Evolutionary conservation across 1,284 basidiomycete species (phyloP).

Genomic region (Tetrapyrgos nigripes): DNA sequence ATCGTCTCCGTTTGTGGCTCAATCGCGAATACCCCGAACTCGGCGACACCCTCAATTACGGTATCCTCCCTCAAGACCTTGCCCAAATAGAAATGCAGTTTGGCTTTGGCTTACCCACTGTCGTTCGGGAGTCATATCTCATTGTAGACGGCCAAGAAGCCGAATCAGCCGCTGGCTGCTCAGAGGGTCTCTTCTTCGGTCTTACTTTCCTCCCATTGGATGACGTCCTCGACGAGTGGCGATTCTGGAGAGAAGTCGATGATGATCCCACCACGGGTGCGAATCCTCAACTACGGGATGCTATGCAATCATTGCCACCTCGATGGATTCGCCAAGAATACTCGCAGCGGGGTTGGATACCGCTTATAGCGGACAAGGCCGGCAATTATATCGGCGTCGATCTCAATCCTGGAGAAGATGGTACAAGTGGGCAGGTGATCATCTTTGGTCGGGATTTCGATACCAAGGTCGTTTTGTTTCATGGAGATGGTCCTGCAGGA

Average conservation of each 20-base stretch:
- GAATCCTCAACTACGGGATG: constrained; percentile 71
- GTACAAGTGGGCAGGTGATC: constrained; percentile 91
- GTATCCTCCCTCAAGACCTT: constrained; percentile 78
- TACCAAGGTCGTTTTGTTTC: constrained; percentile 94
- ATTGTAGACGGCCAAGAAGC: constrained; percentile 88
- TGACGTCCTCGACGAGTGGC: constrained; percentile 91
- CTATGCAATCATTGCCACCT: constrained; percentile 91
- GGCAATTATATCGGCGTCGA: constrained; percentile 99
- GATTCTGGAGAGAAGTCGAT: constrained; percentile 93
- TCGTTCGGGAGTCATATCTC: constrained; percentile 86
- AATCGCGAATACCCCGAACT: constrained; percentile 87
- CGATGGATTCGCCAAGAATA: constrained; percentile 93
- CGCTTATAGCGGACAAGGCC: constrained; percentile 90
- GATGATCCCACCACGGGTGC: constrained; percentile 82
- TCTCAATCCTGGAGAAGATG: constrained; percentile 83
- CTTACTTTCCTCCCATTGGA: constrained; percentile 86
- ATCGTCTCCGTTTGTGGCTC: constrained; percentile 79
- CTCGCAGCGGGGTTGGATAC: constrained; percentile 95
- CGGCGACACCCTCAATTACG: constrained; percentile 89
- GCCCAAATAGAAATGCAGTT: constrained; percentile 82
- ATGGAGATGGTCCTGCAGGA: constrained; percentile 88
- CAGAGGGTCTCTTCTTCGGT: constrained; percentile 91
- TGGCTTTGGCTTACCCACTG: constrained; percentile 79
- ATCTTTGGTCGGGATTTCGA: constrained; percentile 98
- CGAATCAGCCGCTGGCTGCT: constrained; percentile 82